Conservation (phyloP, 2,329 filamentous ascomycete genomes). For the Cryphonectria japonica region DNA sequence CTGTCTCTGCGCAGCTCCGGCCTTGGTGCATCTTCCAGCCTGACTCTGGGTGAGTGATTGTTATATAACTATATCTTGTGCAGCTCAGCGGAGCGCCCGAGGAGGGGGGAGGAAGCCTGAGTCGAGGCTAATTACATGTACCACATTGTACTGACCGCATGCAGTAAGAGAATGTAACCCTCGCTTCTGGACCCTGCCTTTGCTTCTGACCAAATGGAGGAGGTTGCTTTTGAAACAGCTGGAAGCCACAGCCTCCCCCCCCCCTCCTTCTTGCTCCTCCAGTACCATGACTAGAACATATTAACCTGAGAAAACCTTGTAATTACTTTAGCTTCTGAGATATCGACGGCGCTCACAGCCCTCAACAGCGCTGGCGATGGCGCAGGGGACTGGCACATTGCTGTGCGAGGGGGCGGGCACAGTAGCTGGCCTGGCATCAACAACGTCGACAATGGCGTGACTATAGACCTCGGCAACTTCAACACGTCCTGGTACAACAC, state of each 20-base stretch:
- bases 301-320: background rate
- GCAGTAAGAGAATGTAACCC: background rate
- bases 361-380: slow-evolving; percentile 29
- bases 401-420: slow-evolving; percentile 56
- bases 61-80: background rate
- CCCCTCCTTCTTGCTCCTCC: background rate
- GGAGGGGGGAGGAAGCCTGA: background rate
- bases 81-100: background rate
- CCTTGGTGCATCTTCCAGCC: slow-evolving; percentile 37
- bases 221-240: background rate
- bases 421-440: slow-evolving; percentile 46
- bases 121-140: background rate
- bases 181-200: background rate
- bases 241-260: background rate
- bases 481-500: slow-evolving; percentile 29
- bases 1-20: slow-evolving; percentile 29
- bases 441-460: slow-evolving; percentile 48
- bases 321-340: slow-evolving; percentile 31
- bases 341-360: slow-evolving; percentile 31
- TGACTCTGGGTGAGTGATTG: background rate
- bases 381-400: slow-evolving; percentile 43
- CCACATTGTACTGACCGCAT: background rate
- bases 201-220: background rate
- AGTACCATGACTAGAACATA: background rate
- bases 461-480: slow-evolving; percentile 45